phyloP scores from a whole-genome alignment of 2,329 filamentous ascomycete genomes.

The Talaromyces sp. region DNA sequence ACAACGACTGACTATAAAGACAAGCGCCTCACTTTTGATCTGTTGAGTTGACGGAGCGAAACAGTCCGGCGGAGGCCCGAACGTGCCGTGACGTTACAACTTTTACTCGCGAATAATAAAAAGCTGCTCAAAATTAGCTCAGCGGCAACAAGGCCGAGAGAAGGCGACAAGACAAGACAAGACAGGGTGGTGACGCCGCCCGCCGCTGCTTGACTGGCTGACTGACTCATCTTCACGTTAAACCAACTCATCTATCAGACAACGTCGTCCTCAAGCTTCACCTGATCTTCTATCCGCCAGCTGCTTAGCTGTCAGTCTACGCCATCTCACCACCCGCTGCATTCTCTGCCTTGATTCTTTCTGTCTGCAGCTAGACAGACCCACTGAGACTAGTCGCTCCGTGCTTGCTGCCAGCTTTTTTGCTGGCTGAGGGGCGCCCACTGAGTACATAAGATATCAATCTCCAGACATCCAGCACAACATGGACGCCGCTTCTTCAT shows the following conservation, averaged over 20 bases:
- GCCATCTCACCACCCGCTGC: not conserved
- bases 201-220: slow-evolving; percentile 1
- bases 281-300: not conserved
- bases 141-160: slow-evolving; percentile 4
- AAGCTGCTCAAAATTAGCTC: not conserved
- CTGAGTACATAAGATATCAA: not conserved
- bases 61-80: slow-evolving; percentile 4
- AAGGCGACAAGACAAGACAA: not conserved
- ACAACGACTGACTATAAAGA: not conserved
- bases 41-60: not conserved
- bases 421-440: not conserved
- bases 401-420: not conserved
- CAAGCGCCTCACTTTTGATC: not conserved
- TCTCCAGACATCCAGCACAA: not conserved
- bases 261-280: not conserved
- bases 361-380: not conserved
- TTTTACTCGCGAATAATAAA: not conserved
- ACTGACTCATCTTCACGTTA: not conserved
- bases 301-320: not conserved
- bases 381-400: not conserved
- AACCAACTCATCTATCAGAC: not conserved
- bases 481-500: slow-evolving; percentile 9
- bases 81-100: not conserved
- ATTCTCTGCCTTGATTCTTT: not conserved
- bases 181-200: slow-evolving; percentile 3